Evolutionary conservation across 2,329 filamentous ascomycete genomes (phyloP), one percentile per base, ranked within the genome.

Genomic region (Pseudocercospora fijiensis): DNA sequence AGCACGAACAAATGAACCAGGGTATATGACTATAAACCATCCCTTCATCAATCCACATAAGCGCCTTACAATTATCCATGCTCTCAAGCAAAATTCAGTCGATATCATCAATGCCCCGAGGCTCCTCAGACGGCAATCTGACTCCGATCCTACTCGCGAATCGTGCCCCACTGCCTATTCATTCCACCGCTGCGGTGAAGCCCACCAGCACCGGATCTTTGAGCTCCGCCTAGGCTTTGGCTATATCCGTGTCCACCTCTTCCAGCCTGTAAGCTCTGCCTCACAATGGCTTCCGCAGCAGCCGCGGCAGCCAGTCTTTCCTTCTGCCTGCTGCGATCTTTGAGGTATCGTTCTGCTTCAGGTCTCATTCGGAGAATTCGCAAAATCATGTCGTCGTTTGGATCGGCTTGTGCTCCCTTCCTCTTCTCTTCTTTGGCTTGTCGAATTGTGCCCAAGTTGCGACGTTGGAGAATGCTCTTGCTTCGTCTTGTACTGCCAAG

Each of bases 311-410:
- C 91, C 74, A 97, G 86, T 68, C 95, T 85, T 80, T 98, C 95
- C 82, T 96, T 96, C 76, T 99, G 95, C 68, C 95, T 85, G 75
- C 92, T 93, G 47, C 95, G 84, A 77, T 98, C 94, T 73, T 91
- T 91, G 65, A 99, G 83, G 78, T 99, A 99, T 33, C 86, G 81
- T 56, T 88, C 85, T 2, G 95, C 95, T 79, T 98, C 95, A 2
- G 92, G 92, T 53, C 95, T 84, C 95, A 99, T 99, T 58, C 95
- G 85, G 69, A 99, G 78, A 69, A 99, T 99, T 20, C 95, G 85
- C 72, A 99, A 78, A 69, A 99, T 98, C 90, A 98, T 98, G 76
- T 99, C 95, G 77, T 99, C 95, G 75, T 90, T 96, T 1, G 95
- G 94, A 76, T 98, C 95, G 1, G 95, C 94, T 76, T 99, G 95